Evolutionary conservation across 2,329 filamentous ascomycete species (phyloP).

Genomic region (Boeremia exigua): DNA sequence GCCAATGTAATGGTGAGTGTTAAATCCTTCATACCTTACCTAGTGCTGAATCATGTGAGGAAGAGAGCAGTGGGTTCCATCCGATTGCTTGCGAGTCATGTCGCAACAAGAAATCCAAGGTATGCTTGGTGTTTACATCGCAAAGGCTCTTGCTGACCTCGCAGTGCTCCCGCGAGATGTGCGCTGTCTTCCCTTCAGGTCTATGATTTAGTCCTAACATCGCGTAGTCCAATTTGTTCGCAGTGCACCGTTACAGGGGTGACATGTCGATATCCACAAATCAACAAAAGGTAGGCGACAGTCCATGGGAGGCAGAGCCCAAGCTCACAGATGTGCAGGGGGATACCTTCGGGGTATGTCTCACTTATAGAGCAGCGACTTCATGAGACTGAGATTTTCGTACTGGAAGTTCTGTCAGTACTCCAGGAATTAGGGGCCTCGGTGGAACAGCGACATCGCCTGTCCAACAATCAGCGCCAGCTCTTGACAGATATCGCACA

Average conservation of each 20-base stretch:
- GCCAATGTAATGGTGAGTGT: conserved; percentile 23
- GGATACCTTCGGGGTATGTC: conserved; percentile 33
- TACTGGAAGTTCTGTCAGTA: conserved; percentile 25
- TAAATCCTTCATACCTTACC: background rate
- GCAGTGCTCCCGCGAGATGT: conserved; percentile 29
- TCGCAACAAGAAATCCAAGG: conserved; percentile 36
- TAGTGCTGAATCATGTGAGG: background rate
- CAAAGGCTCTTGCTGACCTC: conserved; percentile 2
- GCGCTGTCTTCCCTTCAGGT: background rate
- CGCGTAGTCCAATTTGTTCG: conserved; percentile 22
- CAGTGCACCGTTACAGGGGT: conserved; percentile 21
- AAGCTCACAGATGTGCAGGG: conserved; percentile 11
- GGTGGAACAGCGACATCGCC: conserved; percentile 9
- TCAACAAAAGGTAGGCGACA: conserved; percentile 31
- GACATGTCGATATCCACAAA: conserved; percentile 26
- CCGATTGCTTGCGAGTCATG: conserved; percentile 35
- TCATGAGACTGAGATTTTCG: conserved; percentile 27
- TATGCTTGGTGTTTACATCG: conserved; percentile 6
- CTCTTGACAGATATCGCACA: conserved; percentile 13
- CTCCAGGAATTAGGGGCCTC: conserved; percentile 15
- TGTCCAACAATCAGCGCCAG: conserved; percentile 15
- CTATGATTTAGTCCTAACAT: too few species aligned
- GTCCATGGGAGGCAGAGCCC: too few species aligned
- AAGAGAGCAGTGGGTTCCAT: conserved; percentile 19
- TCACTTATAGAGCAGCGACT: conserved; percentile 31